Base-by-base conservation (phyloP, 495 filamentous ascomycete genomes). In the Penicillium canescens region DNA sequence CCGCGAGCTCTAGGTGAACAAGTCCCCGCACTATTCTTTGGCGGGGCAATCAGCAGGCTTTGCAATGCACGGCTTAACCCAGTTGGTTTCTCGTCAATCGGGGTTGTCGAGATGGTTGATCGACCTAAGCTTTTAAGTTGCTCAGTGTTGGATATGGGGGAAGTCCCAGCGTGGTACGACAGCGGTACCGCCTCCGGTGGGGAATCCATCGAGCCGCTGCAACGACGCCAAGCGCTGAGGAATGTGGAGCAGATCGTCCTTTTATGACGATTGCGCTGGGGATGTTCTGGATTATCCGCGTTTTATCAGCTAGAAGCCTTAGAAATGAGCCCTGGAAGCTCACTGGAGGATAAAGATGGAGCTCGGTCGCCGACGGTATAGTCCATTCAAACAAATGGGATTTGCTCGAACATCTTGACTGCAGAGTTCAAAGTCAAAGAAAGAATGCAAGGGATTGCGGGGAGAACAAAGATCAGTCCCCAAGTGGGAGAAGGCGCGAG, bases 61-160 rank as follows among this genome's bases (percentile, higher is more conserved):
- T 59, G 60, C 12, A 64, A 43, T 16, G 57, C 50, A 10, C 63
- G 61, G 36, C 31, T 55, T 7, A 64, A 40, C 11, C 46, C 40
- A 14, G 42, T 23, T n/a, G 38, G 9, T 55, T 42, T 46, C 21
- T 46, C 42, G 6, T 23, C 35, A 24, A 44, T 46, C 21, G 23
- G 8, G 7, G 35, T 26, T 10, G 45, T n/a, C 18, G 37, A 33
- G 13, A 42, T 42, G 11, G 23, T 12, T 14, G 52, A 42, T n/a
- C n/a, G 49, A 14, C 37, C 37, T n/a, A 24, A 34, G 39, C 23
- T 31, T 24, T 42, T 52, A 11, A 45, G 31, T 24, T 49, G 28
- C 48, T 52, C 49, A 26, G 44, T 86, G 52, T 89, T 80, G 56
- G 88, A 89, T 86, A 56, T 67, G 34, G 52, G 64, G 50, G 57